Evolutionary conservation across 2,329 filamentous ascomycete species (phyloP).

Genomic region (Venturia asperata): DNA sequence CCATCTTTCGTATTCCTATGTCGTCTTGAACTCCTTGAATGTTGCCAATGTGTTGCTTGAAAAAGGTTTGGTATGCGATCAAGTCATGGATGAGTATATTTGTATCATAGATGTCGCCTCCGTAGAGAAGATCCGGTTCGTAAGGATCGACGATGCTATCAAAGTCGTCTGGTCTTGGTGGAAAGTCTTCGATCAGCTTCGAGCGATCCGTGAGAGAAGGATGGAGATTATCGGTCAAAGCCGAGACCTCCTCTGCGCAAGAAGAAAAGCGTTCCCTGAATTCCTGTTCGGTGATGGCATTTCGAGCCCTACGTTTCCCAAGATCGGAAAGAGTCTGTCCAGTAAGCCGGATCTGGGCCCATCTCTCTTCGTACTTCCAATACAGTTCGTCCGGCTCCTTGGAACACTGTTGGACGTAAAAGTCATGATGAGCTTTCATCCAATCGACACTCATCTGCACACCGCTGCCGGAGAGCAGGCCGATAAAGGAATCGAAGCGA

Average conservation of each 20-base stretch:
- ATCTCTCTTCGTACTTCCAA: constrained; percentile 60
- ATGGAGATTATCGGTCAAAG: constrained; percentile 48
- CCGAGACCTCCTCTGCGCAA: constrained; percentile 40
- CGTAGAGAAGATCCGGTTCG: constrained; percentile 60
- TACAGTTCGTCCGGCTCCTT: constrained; percentile 55
- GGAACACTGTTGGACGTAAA: constrained; percentile 52
- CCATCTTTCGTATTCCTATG: constrained; percentile 53
- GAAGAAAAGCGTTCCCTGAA: constrained; percentile 57
- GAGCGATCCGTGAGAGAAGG: constrained; percentile 53
- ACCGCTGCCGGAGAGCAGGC: constrained; percentile 72
- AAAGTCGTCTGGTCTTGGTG: constrained; percentile 44
- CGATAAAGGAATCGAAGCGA: constrained; percentile 78
- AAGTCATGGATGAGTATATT: constrained; percentile 73
- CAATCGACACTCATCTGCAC: constrained; percentile 69
- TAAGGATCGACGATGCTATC: constrained; percentile 71
- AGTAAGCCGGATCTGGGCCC: constrained; percentile 61
- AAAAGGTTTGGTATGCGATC: constrained; percentile 73
- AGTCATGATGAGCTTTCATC: constrained; percentile 61
- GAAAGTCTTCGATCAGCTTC: constrained; percentile 58
- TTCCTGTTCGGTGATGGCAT: constrained; percentile 55
- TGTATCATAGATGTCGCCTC: constrained; percentile 62
- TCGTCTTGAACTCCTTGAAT: constrained; percentile 28
- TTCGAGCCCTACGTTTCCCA: constrained; percentile 60
- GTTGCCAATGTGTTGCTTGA: constrained; percentile 62
- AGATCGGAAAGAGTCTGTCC: constrained; percentile 74